Percentiles rank a stretch among this genome's conserved stretches.
Evolutionary conservation across 495 filamentous ascomycete species (phyloP).

Genomic region (Aspergillus egyptiacus): DNA sequence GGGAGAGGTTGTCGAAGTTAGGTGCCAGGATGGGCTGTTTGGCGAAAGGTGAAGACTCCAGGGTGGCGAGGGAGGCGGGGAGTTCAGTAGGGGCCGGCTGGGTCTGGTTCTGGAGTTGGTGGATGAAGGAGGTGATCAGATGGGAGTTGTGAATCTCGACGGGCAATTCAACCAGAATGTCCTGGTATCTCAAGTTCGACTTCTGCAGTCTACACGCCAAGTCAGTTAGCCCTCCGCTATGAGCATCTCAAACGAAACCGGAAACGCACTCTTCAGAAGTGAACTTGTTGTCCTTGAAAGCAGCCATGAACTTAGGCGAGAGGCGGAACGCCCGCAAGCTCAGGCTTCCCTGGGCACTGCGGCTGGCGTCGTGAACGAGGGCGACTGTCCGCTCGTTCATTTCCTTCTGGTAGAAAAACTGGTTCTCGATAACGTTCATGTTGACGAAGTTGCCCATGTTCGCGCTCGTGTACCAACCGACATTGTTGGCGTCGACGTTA

Average conservation of each 20-base stretch:
- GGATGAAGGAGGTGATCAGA: constrained; percentile 88
- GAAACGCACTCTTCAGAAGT: constrained; percentile 76
- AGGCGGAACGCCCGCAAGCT: constrained; percentile 88
- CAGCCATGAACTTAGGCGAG: constrained; percentile 81
- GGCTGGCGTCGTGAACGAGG: constrained; percentile 88
- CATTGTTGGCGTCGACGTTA: constrained; percentile 96
- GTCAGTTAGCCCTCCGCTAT: constrained; percentile 2
- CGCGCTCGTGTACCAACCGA: constrained; percentile 97
- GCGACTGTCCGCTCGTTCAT: constrained; percentile 90
- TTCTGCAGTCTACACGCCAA: constrained; percentile 66
- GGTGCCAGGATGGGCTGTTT: constrained; percentile 63
- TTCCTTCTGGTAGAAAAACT: constrained; percentile 92
- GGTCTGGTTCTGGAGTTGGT: constrained; percentile 67
- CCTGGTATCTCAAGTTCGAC: constrained; percentile 84
- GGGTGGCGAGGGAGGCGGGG: constrained; percentile 69
- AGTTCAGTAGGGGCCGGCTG: constrained; percentile 57
- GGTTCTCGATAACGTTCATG: constrained; percentile 93
- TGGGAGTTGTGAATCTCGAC: constrained; percentile 92
- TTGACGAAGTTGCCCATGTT: constrained; percentile 99
- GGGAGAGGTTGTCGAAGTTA: constrained; percentile 81
- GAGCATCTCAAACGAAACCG: background rate
- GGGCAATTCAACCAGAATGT: constrained; percentile 90
- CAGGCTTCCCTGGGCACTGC: constrained; percentile 85
- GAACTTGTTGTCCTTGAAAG: constrained; percentile 95
- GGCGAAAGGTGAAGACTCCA: constrained; percentile 47